A percentile compares a stretch with the other conserved stretches of the same genome.
Conservation (phyloP, 129 eudicot species). For the Tagetes erecta region DNA sequence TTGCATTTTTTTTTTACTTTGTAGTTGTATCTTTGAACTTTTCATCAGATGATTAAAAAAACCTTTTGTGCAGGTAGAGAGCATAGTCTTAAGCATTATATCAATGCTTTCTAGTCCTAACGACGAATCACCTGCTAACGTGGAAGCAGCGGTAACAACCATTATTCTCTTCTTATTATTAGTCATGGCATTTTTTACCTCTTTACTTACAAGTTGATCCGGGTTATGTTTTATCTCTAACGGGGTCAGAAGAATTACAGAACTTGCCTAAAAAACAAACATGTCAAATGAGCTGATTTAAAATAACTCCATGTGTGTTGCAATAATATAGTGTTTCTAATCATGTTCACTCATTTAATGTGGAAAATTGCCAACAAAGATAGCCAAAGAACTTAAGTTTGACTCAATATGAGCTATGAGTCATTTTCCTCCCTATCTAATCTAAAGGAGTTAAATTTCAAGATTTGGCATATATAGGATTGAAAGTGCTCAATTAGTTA, state of each 20-base stretch:
- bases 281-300: neutral
- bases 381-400: no score
- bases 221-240: neutral
- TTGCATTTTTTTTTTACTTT: neutral
- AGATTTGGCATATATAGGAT: no score
- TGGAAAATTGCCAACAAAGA: no score
- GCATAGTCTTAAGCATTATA: conserved; percentile 74
- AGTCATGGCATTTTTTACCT: neutral
- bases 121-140: conserved; percentile 82
- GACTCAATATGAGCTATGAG: no score
- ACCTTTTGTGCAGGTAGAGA: conserved; percentile 62
- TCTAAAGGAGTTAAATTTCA: no score
- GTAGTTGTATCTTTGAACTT: neutral
- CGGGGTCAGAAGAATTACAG: neutral
- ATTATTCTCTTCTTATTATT: neutral
- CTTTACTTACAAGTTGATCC: no score
- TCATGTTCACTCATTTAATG: no score
- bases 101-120: conserved; percentile 87
- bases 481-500: no score
- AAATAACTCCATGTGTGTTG: neutral
- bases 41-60: neutral
- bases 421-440: no score
- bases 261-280: neutral
- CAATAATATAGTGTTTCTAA: neutral
- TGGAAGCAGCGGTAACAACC: conserved; percentile 85